Evolutionary conservation across 352 stramenopile genomes (phyloP).

Genomic region (Peronosclerospora sorghi): DNA sequence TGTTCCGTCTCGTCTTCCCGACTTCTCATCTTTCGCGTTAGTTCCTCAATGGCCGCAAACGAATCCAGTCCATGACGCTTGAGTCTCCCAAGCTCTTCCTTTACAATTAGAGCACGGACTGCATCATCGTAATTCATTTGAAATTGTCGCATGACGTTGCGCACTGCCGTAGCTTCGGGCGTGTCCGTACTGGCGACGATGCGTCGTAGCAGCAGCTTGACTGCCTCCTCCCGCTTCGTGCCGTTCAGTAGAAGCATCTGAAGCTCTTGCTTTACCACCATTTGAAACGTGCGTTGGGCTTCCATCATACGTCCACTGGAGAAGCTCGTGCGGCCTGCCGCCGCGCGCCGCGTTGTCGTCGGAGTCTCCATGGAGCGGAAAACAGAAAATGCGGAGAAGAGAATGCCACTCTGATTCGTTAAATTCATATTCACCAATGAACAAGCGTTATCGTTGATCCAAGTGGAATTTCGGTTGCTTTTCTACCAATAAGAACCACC

Average conservation of each 20-base stretch:
- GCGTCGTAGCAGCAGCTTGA: constrained; percentile 58
- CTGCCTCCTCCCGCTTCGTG: constrained; percentile 54
- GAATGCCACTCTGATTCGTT: constrained; percentile 6
- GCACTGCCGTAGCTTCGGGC: constrained; percentile 49
- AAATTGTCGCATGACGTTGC: constrained; percentile 74
- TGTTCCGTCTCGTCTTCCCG: constrained; percentile 3
- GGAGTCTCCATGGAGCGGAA: constrained; percentile 15
- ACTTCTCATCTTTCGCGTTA: constrained; percentile 75
- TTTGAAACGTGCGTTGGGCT: constrained; percentile 58
- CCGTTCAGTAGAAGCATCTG: constrained; percentile 44
- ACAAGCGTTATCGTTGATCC: not conserved
- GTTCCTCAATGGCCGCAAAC: constrained; percentile 74
- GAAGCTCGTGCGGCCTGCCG: constrained; percentile 3
- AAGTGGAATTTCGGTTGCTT: not conserved
- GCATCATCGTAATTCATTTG: constrained; percentile 82
- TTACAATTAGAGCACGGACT: constrained; percentile 74
- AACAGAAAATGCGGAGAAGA: constrained; percentile 15
- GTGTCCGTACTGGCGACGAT: constrained; percentile 62
- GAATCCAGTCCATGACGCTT: constrained; percentile 70
- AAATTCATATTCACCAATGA: constrained; percentile 7
- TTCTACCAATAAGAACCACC: constrained; percentile 2
- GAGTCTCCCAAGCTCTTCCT: constrained; percentile 71
- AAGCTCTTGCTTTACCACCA: constrained; percentile 72
- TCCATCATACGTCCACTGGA: constrained; percentile 39
- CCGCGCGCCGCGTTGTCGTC: constrained; percentile 15